These are phyloP conservation scores for Sesbania bispinosa DNA, from an alignment of 306 rosid species.

Conservation along the genomic window DNA sequence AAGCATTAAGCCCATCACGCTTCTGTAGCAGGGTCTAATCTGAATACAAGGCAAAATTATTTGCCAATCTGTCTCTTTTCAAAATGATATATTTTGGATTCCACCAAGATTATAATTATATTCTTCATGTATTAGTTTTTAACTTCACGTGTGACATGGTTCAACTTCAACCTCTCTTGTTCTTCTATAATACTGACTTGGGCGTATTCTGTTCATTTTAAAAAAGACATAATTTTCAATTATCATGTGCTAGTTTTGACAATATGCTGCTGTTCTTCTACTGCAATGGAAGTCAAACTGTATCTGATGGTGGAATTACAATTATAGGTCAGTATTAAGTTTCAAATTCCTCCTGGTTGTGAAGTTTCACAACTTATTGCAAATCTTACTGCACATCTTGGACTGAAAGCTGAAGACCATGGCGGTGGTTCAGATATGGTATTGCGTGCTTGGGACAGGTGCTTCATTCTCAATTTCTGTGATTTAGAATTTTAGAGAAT, in stretches of 20 bases:
- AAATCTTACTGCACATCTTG: conserved; percentile 65
- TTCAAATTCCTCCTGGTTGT: conserved; percentile 75
- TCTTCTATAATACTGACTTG: background rate
- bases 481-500: background rate
- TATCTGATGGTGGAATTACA: conserved; percentile 25
- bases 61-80: background rate
- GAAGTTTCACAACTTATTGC: conserved; percentile 72
- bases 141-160: background rate
- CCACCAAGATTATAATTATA: background rate
- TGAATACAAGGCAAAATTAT: background rate
- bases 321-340: conserved; percentile 61
- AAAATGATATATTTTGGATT: background rate
- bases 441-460: conserved; percentile 93
- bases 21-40: background rate
- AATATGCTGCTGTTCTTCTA: background rate
- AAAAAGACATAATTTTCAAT: background rate
- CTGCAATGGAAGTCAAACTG: background rate
- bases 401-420: conserved; percentile 59
- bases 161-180: background rate
- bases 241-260: conserved; percentile 4
- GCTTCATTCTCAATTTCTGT: conserved; percentile 6
- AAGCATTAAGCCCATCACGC: too few species aligned
- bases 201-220: background rate
- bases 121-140: background rate
- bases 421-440: conserved; percentile 68